Conservation (phyloP, 2,329 filamentous ascomycete genomes). For the Microcyclosporella mali region DNA sequence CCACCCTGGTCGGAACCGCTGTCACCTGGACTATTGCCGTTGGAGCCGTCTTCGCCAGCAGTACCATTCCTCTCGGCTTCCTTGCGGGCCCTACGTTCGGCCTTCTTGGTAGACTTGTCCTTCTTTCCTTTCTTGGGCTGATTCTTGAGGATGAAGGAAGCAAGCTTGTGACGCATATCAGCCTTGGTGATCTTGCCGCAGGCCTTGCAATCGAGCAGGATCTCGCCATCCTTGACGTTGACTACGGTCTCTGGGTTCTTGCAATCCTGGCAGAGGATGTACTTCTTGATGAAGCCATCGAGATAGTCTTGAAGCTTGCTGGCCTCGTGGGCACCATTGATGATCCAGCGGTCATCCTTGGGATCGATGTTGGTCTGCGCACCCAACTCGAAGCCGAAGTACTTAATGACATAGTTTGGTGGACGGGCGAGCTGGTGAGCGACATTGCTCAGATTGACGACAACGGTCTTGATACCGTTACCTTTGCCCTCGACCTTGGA, state of each 20-base stretch:
- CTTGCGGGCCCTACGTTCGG: constrained; percentile 77
- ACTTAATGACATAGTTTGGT: constrained; percentile 96
- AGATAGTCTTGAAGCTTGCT: constrained; percentile 96
- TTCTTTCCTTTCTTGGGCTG: constrained; percentile 91
- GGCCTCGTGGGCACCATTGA: constrained; percentile 96
- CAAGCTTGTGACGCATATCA: constrained; percentile 89
- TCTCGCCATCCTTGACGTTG: constrained; percentile 86
- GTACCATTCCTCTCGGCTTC: constrained; percentile 52
- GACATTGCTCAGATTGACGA: constrained; percentile 93
- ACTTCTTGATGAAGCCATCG: constrained; percentile 96
- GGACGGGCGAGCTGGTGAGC: constrained; percentile 87
- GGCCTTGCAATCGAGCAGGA: constrained; percentile 95
- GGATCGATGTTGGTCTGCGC: constrained; percentile 98
- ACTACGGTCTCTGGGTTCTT: constrained; percentile 99
- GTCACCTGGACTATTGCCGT: constrained; percentile 59
- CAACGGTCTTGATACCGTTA: constrained; percentile 98
- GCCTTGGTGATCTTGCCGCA: constrained; percentile 91
- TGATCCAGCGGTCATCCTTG: constrained; percentile 98
- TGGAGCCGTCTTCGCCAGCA: constrained; percentile 47
- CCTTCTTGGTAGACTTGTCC: constrained; percentile 92
- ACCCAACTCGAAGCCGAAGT: constrained; percentile 97
- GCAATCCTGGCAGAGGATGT: constrained; percentile 99
- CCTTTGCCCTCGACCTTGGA: constrained; percentile 99
- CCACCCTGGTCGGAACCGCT: constrained; percentile 57
- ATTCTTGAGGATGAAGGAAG: constrained; percentile 95